A percentile compares a stretch with the other conserved stretches of the same genome.
Conservation (phyloP, 2,329 filamentous ascomycete genomes). For the Fusarium sarcochroum region DNA sequence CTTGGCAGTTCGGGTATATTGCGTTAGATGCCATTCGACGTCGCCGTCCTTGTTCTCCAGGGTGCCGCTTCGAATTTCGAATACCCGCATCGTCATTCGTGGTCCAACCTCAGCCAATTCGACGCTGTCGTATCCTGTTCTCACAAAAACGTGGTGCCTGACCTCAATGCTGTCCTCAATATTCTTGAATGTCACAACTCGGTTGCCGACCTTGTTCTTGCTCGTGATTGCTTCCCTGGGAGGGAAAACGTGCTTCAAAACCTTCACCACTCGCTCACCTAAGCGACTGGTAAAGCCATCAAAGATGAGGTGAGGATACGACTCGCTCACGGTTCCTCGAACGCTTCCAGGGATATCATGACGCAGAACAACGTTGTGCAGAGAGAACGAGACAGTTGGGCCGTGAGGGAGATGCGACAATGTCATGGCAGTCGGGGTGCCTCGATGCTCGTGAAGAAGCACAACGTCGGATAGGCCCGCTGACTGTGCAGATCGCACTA, state of each 20-base stretch:
- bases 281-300: conserved; percentile 89
- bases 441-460: conserved; percentile 91
- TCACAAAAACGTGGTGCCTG: conserved; percentile 85
- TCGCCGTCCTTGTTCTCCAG: conserved; percentile 96
- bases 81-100: conserved; percentile 96
- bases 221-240: conserved; percentile 82
- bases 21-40: conserved; percentile 95
- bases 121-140: conserved; percentile 90
- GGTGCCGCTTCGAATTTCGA: conserved; percentile 92
- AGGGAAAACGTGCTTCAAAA: conserved; percentile 94
- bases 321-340: conserved; percentile 89
- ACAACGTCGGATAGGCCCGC: conserved; percentile 88
- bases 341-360: conserved; percentile 93
- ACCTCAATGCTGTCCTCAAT: conserved; percentile 95
- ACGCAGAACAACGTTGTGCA: conserved; percentile 93
- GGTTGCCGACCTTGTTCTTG: conserved; percentile 83
- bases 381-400: conserved; percentile 82
- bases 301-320: conserved; percentile 95
- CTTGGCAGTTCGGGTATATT: conserved; percentile 91
- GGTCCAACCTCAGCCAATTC: conserved; percentile 92
- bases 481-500: conserved; percentile 85
- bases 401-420: conserved; percentile 91
- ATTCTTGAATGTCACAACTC: conserved; percentile 95
- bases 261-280: conserved; percentile 86
- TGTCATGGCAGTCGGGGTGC: conserved; percentile 90